phyloP scores from a whole-genome alignment of 2,329 filamentous ascomycete genomes.

The Diaporthe nobilis region DNA sequence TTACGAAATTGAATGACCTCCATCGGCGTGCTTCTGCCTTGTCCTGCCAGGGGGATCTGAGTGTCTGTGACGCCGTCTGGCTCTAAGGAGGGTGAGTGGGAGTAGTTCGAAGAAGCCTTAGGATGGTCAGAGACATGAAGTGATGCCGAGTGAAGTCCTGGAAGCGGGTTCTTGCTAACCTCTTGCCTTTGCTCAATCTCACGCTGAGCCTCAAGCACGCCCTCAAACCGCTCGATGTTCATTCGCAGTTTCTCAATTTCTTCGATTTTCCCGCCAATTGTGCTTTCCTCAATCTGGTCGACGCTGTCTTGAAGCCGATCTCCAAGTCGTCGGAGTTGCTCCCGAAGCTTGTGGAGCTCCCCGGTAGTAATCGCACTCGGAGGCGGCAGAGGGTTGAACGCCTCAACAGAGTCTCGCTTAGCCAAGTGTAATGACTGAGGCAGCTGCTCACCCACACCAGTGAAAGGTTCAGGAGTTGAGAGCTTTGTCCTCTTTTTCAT shows the following conservation, averaged over 20 bases:
- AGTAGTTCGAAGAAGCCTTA: background rate
- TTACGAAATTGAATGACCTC: too few relatives aligned
- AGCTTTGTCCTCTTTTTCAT: background rate
- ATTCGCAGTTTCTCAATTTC: background rate
- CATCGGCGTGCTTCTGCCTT: too few relatives aligned
- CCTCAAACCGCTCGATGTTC: background rate
- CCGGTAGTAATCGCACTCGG: background rate
- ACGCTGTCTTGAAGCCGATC: background rate
- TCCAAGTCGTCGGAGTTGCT: background rate
- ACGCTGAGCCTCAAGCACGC: background rate
- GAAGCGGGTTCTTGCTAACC: background rate
- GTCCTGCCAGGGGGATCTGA: too few relatives aligned
- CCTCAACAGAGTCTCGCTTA: background rate
- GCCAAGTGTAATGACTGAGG: background rate
- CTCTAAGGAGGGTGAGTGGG: background rate
- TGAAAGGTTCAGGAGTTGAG: background rate
- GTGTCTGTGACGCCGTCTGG: too few relatives aligned
- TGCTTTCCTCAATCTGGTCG: background rate
- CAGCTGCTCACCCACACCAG: background rate
- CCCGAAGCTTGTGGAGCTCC: too few relatives aligned
- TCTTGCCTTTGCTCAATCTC: background rate
- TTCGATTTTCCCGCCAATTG: background rate
- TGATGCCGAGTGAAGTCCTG: too few relatives aligned
- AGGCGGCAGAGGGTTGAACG: background rate
- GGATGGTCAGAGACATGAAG: too few relatives aligned